Evolutionary conservation across 2,329 filamentous ascomycete genomes (phyloP).

Genomic region (Fusarium robinianum): DNA sequence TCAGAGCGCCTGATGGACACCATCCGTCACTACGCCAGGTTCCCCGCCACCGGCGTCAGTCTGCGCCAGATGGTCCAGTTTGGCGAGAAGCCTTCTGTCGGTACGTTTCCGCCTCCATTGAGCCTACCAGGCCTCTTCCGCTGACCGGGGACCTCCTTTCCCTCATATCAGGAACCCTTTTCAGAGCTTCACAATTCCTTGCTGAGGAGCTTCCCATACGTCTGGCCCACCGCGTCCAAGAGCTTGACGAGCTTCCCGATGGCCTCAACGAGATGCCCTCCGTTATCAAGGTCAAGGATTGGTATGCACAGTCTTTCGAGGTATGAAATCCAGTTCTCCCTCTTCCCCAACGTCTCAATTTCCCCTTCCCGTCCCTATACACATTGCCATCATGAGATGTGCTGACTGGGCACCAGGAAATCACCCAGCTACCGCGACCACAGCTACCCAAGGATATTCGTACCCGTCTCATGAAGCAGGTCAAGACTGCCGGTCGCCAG

Average conservation of each 20-base stretch:
- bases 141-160: slow-evolving; percentile 16
- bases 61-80: slow-evolving; percentile 99
- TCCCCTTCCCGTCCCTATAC: neutral
- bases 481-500: slow-evolving; percentile 58
- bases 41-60: slow-evolving; percentile 94
- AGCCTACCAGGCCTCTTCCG: slow-evolving; percentile 75
- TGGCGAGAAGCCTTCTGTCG: slow-evolving; percentile 88
- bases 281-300: slow-evolving; percentile 91
- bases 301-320: slow-evolving; percentile 99
- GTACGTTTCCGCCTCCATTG: slow-evolving; percentile 89
- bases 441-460: slow-evolving; percentile 75
- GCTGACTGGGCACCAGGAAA: slow-evolving; percentile 66
- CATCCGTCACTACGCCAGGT: slow-evolving; percentile 96
- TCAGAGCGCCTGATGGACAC: slow-evolving; percentile 91
- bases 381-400: neutral
- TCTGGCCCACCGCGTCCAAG: slow-evolving; percentile 92
- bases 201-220: slow-evolving; percentile 98
- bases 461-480: slow-evolving; percentile 74
- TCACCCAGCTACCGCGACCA: slow-evolving; percentile 83
- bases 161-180: slow-evolving; percentile 74
- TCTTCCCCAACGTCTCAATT: neutral
- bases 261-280: slow-evolving; percentile 98
- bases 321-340: slow-evolving; percentile 52
- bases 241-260: slow-evolving; percentile 89
- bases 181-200: slow-evolving; percentile 96